Evolutionary conservation across 768 basidiomycete genomes (phyloP).

Genomic region (Mycena latifolia): DNA sequence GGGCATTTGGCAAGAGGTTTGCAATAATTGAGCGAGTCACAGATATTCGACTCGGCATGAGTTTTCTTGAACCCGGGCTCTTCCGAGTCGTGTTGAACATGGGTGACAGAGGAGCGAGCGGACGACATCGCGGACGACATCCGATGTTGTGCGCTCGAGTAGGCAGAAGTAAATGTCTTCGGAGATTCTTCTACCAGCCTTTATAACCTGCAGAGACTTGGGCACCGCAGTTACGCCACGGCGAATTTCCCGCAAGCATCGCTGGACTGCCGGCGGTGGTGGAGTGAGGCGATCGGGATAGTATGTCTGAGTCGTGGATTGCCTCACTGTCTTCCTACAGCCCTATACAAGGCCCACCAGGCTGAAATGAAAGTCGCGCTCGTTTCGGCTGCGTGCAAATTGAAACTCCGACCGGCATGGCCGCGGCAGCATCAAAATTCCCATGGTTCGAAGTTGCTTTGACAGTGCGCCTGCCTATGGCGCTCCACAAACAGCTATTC

Average conservation of each 20-base stretch:
- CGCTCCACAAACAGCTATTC: neutral
- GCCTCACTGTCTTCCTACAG: neutral
- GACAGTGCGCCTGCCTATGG: too few species aligned
- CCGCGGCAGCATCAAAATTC: neutral
- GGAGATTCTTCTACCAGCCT: too few species aligned
- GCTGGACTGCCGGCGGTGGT: too few species aligned
- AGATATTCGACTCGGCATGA: neutral
- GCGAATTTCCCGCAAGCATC: too few species aligned
- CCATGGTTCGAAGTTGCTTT: slow-evolving; percentile 9
- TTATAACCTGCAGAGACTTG: too few species aligned
- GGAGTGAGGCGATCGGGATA: neutral
- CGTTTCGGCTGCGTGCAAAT: too few species aligned
- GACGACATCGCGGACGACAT: too few species aligned
- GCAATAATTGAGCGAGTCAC: neutral
- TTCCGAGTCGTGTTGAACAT: slow-evolving; percentile 14
- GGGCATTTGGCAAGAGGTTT: slow-evolving; percentile 9
- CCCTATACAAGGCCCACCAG: neutral
- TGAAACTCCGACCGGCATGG: slow-evolving; percentile 20
- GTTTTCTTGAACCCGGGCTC: neutral
- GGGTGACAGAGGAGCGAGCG: slow-evolving; percentile 17
- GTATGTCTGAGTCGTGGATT: neutral
- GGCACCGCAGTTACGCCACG: too few species aligned
- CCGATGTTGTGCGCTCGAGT: neutral
- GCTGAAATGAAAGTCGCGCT: slow-evolving; percentile 9
- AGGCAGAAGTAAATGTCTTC: too few species aligned